Base-by-base conservation (phyloP, 805 yeast species). In the Saccharomycopsis sp. region DNA sequence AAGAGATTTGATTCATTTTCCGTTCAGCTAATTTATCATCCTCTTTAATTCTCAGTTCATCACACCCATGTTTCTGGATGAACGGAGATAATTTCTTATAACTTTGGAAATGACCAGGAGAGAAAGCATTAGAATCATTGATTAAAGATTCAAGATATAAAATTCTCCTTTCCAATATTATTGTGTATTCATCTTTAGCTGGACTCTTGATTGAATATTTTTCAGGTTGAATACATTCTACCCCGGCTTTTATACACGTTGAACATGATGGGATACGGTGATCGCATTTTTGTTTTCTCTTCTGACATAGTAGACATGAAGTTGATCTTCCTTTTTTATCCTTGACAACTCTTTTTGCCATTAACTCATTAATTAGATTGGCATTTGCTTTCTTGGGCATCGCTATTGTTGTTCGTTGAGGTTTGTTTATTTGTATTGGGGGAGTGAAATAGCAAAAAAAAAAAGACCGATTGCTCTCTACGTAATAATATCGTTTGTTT, bases 191-290 rank as follows among this genome's bases (percentile, higher is more conserved):
- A 52, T 76, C 78, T 54, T 75, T 77, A 4, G 59, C 60, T 9
- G 69, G 70, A 9, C 64, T 59, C 51, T 62, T 66, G 3, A 61
- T 64, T 1, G 72, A 70, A 51, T 79, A 79, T 41, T 77, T 69
- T 4, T 74, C 78, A 0, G 87, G 87, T 56, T 79, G 81, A 4
- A 78, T 65, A 57, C 86, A 79, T 47, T 70, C 63, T 4, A 71
- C 77, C 26, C 75, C 78, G 1, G 85, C 80, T 54, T 77, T 77
- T 43, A 79, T 61, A 61, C 86, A 80, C 34, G 79, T 77, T 3
- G 84, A 75, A 54, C 86, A 79, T 40, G 76, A 67, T 4, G 85
- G 85, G 9, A 72, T 59, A 39, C 80, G 65, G 45, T 78, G 84
- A 53, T 80, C 85, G 61, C 86, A 79, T 55, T 75, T 74, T 54